phyloP scores from a whole-genome alignment of 345 rosid species.

The Passiflora organensis region DNA sequence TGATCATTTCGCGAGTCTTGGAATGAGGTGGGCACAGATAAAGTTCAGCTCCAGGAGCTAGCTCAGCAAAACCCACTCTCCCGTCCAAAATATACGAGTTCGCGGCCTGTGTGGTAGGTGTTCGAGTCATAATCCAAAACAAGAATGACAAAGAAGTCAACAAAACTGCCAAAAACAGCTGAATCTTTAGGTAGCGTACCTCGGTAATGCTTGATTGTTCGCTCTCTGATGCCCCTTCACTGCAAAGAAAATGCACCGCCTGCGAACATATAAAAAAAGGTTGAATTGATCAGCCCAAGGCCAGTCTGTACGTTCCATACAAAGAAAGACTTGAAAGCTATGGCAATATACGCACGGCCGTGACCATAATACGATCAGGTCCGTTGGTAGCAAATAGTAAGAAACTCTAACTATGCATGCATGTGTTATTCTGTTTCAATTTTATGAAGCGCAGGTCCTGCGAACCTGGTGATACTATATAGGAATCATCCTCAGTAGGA shows the following conservation, averaged over 20 bases:
- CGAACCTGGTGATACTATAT: no score
- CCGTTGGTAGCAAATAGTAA: no score
- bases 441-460: no score
- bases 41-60: constrained; percentile 68
- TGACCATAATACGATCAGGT: no score
- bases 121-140: neutral
- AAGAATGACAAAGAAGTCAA: neutral
- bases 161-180: no score
- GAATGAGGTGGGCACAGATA: constrained; percentile 82
- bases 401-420: no score
- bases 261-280: constrained; percentile 33
- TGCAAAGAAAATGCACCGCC: constrained; percentile 66
- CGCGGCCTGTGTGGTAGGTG: constrained; percentile 52
- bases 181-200: constrained; percentile 29
- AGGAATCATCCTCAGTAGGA: no score
- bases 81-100: constrained; percentile 67
- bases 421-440: no score
- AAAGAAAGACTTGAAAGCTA: no score
- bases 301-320: no score
- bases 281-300: neutral
- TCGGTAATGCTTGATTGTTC: constrained; percentile 53
- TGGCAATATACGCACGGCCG: no score
- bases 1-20: constrained; percentile 50
- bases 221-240: constrained; percentile 54
- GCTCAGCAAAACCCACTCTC: constrained; percentile 94